A percentile compares a stretch with the other conserved stretches of the same genome.
These are phyloP conservation scores for Sarocladium kiliense DNA, from an alignment of 2,329 filamentous ascomycete species.

Conservation along the genomic window DNA sequence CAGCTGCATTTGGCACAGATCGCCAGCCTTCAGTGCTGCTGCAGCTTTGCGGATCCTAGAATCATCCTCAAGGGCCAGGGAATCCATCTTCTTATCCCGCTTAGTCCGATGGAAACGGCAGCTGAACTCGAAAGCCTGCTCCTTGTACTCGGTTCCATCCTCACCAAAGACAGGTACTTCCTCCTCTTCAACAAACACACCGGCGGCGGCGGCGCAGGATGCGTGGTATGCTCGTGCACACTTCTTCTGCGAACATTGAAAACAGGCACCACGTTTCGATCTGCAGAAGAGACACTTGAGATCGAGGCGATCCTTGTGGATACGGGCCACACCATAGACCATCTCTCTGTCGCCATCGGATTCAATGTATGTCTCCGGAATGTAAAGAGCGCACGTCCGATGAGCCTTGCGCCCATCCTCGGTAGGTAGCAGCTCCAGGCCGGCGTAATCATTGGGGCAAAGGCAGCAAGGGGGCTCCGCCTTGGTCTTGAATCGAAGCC, in stretches of 20 bases:
- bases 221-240: constrained; percentile 92
- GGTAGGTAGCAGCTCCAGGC: constrained; percentile 76
- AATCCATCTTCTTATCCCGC: constrained; percentile 70
- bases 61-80: constrained; percentile 65
- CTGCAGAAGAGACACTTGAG: constrained; percentile 94
- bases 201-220: constrained; percentile 87
- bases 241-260: constrained; percentile 94
- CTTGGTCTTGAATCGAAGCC: constrained; percentile 66
- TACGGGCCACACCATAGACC: constrained; percentile 72
- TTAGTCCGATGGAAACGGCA: constrained; percentile 92
- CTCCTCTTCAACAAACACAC: constrained; percentile 85
- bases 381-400: constrained; percentile 82
- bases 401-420: constrained; percentile 86
- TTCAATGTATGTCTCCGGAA: constrained; percentile 86
- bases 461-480: constrained; percentile 79
- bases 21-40: constrained; percentile 60
- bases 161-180: constrained; percentile 83
- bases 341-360: constrained; percentile 64
- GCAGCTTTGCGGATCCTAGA: constrained; percentile 65
- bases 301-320: constrained; percentile 81
- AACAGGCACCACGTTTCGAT: constrained; percentile 90
- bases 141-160: constrained; percentile 87
- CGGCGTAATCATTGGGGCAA: constrained; percentile 84
- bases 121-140: constrained; percentile 86
- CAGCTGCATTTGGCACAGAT: constrained; percentile 84